Conservation (phyloP, 306 rosid genomes). For the Chamaecrista fasciculata region DNA sequence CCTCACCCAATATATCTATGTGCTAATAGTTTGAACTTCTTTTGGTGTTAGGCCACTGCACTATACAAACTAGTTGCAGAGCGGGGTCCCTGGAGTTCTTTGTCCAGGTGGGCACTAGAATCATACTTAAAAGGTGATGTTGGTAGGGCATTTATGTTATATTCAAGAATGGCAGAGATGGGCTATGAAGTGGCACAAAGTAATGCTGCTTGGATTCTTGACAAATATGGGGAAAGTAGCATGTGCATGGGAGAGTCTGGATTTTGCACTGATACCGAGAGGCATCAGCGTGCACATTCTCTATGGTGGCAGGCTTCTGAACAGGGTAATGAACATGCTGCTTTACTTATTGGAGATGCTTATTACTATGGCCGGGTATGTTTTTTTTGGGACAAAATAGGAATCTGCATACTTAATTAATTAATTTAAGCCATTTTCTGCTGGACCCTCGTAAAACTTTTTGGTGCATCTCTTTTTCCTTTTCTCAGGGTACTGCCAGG, state of each 20-base stretch:
- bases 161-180: slow-evolving; percentile 97
- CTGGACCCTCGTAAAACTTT: slow-evolving; percentile 9
- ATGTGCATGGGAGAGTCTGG: slow-evolving; percentile 96
- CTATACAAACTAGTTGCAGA: slow-evolving; percentile 95
- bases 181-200: slow-evolving; percentile 99
- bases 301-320: slow-evolving; percentile 99
- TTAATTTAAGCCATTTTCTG: slow-evolving; percentile 22
- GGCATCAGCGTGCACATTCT: slow-evolving; percentile 95
- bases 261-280: slow-evolving; percentile 77
- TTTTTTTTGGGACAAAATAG: too few species aligned
- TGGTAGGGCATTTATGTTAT: slow-evolving; percentile 88
- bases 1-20: background rate
- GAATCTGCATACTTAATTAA: too few species aligned
- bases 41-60: slow-evolving; percentile 73
- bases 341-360: slow-evolving; percentile 94
- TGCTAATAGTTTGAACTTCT: slow-evolving; percentile 24
- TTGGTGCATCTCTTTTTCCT: slow-evolving; percentile 1
- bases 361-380: slow-evolving; percentile 99
- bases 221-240: slow-evolving; percentile 93
- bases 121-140: slow-evolving; percentile 87
- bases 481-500: slow-evolving; percentile 75
- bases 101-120: slow-evolving; percentile 99
- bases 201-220: slow-evolving; percentile 99
- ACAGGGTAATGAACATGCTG: slow-evolving; percentile 99
- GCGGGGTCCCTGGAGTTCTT: slow-evolving; percentile 98